Conservation (phyloP, 495 filamentous ascomycete genomes). For the Talaromyces adpressus region DNA sequence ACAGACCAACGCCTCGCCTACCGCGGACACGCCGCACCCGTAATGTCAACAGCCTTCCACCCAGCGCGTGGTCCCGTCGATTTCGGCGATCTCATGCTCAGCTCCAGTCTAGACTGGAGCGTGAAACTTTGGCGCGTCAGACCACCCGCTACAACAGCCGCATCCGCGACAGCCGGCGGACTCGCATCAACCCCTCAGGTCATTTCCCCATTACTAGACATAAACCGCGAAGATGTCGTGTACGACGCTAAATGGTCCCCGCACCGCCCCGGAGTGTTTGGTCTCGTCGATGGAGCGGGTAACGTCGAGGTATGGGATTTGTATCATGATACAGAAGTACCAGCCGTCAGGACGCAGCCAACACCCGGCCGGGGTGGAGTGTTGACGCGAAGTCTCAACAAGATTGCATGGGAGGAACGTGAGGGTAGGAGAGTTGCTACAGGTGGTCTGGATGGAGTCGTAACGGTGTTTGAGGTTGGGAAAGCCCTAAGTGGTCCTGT, state of each 20-base stretch:
- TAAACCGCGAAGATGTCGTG: constrained; percentile 88
- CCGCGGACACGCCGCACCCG: constrained; percentile 80
- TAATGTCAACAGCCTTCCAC: constrained; percentile 95
- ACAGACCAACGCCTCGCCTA: constrained; percentile 82
- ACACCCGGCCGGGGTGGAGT: constrained; percentile 44
- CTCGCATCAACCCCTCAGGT: constrained; percentile 28
- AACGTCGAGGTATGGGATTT: constrained; percentile 94
- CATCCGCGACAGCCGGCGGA: constrained; percentile 33
- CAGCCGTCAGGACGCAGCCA: constrained; percentile 68
- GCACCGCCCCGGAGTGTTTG: constrained; percentile 85
- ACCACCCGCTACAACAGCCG: constrained; percentile 47
- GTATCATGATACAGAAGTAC: constrained; percentile 85
- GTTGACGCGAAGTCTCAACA: constrained; percentile 78
- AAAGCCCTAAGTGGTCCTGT: constrained; percentile 67
- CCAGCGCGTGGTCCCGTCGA: constrained; percentile 85
- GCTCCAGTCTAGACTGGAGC: constrained; percentile 85
- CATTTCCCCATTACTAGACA: constrained; percentile 72
- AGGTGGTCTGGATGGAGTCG: constrained; percentile 81
- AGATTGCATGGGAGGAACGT: constrained; percentile 83
- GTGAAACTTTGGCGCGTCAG: constrained; percentile 94
- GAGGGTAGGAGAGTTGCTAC: constrained; percentile 83
- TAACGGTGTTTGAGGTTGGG: constrained; percentile 92
- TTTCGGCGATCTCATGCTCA: constrained; percentile 89
- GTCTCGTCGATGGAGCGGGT: constrained; percentile 87
- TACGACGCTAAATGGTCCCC: constrained; percentile 96